Conservation (phyloP, 352 stramenopile genomes). For the Globisporangium spiculum region DNA sequence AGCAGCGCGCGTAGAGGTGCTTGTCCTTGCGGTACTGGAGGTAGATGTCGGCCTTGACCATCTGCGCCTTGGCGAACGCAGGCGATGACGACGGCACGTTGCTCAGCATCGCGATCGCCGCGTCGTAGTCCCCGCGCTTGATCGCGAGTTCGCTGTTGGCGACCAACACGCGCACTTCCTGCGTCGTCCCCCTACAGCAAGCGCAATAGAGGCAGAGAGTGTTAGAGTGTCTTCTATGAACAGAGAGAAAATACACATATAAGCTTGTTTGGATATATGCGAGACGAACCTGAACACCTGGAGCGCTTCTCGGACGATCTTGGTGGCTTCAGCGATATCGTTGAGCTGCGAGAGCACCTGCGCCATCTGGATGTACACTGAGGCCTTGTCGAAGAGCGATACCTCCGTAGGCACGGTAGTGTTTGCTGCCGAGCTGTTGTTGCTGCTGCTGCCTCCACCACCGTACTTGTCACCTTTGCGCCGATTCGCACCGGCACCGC, state of each 20-base stretch:
- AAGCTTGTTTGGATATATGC: not conserved
- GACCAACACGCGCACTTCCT: constrained; percentile 91
- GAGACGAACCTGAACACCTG: constrained; percentile 53
- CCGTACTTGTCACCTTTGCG: constrained; percentile 16
- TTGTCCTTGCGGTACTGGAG: constrained; percentile 92
- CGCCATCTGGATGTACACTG: constrained; percentile 86
- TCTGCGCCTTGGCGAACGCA: constrained; percentile 85
- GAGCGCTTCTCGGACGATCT: constrained; percentile 64
- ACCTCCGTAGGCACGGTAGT: constrained; percentile 20
- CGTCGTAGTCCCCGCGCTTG: constrained; percentile 88
- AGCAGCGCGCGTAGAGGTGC: constrained; percentile 85
- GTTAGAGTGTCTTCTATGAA: too few relatives aligned
- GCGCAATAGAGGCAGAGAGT: too few relatives aligned
- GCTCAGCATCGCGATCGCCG: constrained; percentile 88
- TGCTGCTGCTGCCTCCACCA: not conserved
- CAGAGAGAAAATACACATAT: not conserved
- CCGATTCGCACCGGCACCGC: not conserved
- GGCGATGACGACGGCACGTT: constrained; percentile 75
- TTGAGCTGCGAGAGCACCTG: constrained; percentile 79
- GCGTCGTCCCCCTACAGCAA: constrained; percentile 46
- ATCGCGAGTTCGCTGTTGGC: constrained; percentile 90
- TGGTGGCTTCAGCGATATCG: constrained; percentile 62
- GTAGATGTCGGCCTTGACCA: constrained; percentile 93
- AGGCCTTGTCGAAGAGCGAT: constrained; percentile 79
- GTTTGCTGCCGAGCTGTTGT: not conserved